Percentiles rank a stretch among this genome's conserved stretches.
Evolutionary conservation across 2,329 filamentous ascomycete genomes (phyloP).

Genomic region (Sclerotinia spermophila): DNA sequence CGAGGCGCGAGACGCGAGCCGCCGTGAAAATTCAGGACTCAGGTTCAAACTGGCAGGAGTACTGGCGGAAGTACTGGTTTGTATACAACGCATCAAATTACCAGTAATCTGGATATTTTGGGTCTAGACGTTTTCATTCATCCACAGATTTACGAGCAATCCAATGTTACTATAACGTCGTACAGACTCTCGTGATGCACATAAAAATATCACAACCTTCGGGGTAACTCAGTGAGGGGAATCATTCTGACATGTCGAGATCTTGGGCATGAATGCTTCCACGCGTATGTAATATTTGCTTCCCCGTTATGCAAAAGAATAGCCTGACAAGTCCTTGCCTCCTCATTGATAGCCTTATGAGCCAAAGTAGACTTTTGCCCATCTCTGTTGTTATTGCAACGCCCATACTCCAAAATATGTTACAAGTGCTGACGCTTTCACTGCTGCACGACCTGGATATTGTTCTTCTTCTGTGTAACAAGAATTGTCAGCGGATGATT

Average conservation of each 20-base stretch:
- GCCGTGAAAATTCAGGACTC: constrained; percentile 25
- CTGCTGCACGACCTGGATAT: constrained; percentile 80
- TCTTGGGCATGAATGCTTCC: constrained; percentile 29
- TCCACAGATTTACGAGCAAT: constrained; percentile 6
- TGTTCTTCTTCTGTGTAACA: constrained; percentile 75
- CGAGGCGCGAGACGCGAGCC: constrained; percentile 32
- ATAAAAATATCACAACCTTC: constrained; percentile 20
- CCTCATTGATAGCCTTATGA: constrained; percentile 30
- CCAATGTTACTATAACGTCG: constrained; percentile 29
- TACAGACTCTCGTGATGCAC: constrained; percentile 27
- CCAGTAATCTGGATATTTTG: constrained; percentile 30
- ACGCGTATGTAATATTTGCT: constrained; percentile 29
- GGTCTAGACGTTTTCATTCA: not conserved
- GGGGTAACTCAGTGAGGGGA: constrained; percentile 16
- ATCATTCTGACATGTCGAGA: constrained; percentile 16
- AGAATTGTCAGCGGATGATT: constrained; percentile 23
- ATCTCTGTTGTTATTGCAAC: constrained; percentile 30
- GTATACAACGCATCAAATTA: constrained; percentile 51
- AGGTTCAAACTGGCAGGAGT: constrained; percentile 22
- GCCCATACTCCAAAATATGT: constrained; percentile 21
- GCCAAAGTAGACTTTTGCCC: constrained; percentile 23
- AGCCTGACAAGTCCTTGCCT: constrained; percentile 1
- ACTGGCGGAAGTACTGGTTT: constrained; percentile 34
- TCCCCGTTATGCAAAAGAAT: constrained; percentile 21
- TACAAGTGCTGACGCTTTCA: constrained; percentile 39